Base-by-base conservation (phyloP, 768 basidiomycete genomes). In the Cyclocybe aegerita region DNA sequence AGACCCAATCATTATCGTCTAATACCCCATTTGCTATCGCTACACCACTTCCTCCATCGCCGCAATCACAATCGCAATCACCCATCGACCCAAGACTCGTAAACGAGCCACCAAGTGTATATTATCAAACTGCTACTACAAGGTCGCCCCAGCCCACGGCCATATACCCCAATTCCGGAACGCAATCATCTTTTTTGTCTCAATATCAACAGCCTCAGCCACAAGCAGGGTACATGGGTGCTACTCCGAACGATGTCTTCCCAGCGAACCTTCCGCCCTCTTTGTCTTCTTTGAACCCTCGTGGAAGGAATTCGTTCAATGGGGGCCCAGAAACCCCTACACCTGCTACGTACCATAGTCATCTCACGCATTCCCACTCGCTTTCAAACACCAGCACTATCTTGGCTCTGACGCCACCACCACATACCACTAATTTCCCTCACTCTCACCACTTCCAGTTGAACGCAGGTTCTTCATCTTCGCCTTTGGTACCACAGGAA, bases 121-220 rank as follows among this genome's bases (percentile, higher is more conserved):
- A 73, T 70, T 86, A 85, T 64, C 80, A 86, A 70, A 85, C 83
- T 29, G 73, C 76, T 48, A 70, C 59, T 49, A 72, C 77, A 48
- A 68, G 75, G 55, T 76, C 78, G 1, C 75, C 78, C 43, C 73
- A 74, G 54, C 70, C 76, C 33, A 70, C 70, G 55, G 60, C 70
- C 38, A 53, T 76, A 78, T 77, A 80, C 73, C 76, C 78, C 44
- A 64, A 57, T 52, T 59, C 71, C 49, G 71, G 70, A 68, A 65
- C 70, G 5, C 73, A 70, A 58, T 66, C 72, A 40, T 68, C 75
- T 46, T 68, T 74, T 48, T 60, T 71, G 37, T 70, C 73, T 2
- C 75, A 74, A 61, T 74, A 71, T 66, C 69, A 23, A 5, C 23
- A 23, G 23, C 23, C 23, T 23, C 23, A 71, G 45, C 55, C 65